Evolutionary conservation across 1,139 yeast genomes (phyloP).

Genomic region (Meyerozyma smithsonii): DNA sequence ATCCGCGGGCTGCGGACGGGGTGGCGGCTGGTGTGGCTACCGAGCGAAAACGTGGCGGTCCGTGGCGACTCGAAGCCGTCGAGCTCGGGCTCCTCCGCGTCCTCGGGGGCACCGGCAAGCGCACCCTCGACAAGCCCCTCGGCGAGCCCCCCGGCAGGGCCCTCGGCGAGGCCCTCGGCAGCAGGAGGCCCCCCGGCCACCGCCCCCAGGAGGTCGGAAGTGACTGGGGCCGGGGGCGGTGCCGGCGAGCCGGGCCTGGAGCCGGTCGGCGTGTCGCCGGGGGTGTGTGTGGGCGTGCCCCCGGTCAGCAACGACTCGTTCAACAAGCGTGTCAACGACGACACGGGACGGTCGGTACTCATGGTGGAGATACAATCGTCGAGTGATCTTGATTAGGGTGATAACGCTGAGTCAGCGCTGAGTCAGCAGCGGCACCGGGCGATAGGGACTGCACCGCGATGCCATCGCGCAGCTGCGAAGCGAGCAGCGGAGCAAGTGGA

Average conservation of each 20-base stretch:
- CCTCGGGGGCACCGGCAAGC: not conserved
- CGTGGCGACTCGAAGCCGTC: not conserved
- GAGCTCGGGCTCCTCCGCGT: not conserved
- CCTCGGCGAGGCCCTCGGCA: too few species aligned
- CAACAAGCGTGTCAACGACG: slow-evolving; percentile 40
- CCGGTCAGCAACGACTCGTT: slow-evolving; percentile 32
- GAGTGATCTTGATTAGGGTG: slow-evolving; percentile 1
- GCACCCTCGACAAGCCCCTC: not conserved
- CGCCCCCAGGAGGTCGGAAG: too few species aligned
- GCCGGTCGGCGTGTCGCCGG: slow-evolving; percentile 1
- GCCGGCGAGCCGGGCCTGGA: not conserved
- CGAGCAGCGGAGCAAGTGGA: too few species aligned
- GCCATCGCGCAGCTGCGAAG: too few species aligned
- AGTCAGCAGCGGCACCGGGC: not conserved
- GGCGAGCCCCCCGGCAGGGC: too few species aligned
- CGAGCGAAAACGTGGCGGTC: not conserved
- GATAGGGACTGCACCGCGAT: not conserved
- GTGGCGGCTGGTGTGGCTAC: not conserved
- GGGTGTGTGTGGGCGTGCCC: slow-evolving; percentile 17
- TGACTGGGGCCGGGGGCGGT: not conserved
- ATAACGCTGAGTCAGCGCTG: not conserved
- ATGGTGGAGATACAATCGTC: slow-evolving; percentile 4
- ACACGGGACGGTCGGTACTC: slow-evolving; percentile 11
- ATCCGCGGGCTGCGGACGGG: slow-evolving; percentile 27
- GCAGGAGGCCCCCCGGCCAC: too few species aligned